Conservation (phyloP, 2,329 filamentous ascomycete genomes). For the Exophiala lecanii-corni region DNA sequence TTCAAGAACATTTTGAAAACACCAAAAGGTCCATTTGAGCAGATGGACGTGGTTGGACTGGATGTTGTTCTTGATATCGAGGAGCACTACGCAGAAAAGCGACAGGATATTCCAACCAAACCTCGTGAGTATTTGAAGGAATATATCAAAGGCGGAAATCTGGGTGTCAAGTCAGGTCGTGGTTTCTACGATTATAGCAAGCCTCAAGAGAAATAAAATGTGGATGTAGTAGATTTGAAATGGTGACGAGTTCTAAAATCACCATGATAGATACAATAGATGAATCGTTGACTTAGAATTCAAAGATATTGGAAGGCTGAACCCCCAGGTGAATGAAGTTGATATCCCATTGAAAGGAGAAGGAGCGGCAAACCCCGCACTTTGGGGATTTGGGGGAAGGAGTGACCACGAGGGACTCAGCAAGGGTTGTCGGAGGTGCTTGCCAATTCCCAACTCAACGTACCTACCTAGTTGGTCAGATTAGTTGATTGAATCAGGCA, state of each 20-base stretch:
- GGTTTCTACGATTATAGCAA: constrained; percentile 33
- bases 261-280: not conserved
- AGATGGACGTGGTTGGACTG: constrained; percentile 40
- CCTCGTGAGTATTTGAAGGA: constrained; percentile 32
- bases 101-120: constrained; percentile 29
- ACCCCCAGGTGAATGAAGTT: no score
- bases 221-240: no score
- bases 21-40: constrained; percentile 35
- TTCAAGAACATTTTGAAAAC: constrained; percentile 36
- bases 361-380: no score
- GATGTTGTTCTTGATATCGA: constrained; percentile 40
- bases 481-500: no score
- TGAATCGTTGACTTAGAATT: constrained; percentile 4
- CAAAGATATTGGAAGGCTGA: no score
- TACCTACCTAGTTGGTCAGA: no score
- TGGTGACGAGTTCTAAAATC: no score
- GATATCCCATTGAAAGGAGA: no score
- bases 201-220: not conserved
- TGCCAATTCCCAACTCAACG: no score
- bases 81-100: constrained; percentile 35
- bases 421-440: no score
- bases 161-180: constrained; percentile 32
- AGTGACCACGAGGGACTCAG: no score
- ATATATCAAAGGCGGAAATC: constrained; percentile 31
- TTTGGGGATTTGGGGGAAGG: no score